These are phyloP conservation scores for Schizothecium vesticola DNA, from an alignment of 495 filamentous ascomycete species.

Conservation along the genomic window DNA sequence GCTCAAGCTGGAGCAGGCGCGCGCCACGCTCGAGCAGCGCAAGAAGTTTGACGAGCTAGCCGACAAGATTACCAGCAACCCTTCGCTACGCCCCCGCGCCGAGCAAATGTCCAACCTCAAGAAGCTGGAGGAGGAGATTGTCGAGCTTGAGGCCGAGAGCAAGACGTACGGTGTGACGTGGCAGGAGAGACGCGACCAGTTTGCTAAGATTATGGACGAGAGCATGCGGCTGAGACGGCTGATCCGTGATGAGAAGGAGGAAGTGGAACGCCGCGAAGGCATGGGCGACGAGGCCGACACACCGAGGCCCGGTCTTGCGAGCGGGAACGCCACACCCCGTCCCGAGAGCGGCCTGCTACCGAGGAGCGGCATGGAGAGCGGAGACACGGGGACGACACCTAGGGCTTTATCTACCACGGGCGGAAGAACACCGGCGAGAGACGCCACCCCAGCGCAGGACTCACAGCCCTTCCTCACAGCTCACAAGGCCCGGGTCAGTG, in stretches of 20 bases:
- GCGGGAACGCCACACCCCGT: slow-evolving; percentile 34
- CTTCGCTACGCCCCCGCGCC: slow-evolving; percentile 69
- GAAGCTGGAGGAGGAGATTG: slow-evolving; percentile 82
- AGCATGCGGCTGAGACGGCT: slow-evolving; percentile 75
- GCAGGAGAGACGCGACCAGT: slow-evolving; percentile 80
- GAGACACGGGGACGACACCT: slow-evolving; percentile 42
- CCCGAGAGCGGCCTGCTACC: slow-evolving; percentile 35
- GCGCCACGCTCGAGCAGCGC: slow-evolving; percentile 66
- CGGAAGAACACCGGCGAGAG: slow-evolving; percentile 62
- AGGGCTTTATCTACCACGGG: slow-evolving; percentile 43
- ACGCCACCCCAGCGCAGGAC: slow-evolving; percentile 33
- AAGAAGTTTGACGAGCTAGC: slow-evolving; percentile 82
- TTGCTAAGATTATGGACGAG: slow-evolving; percentile 86
- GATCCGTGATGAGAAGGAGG: slow-evolving; percentile 95
- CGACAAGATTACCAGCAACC: slow-evolving; percentile 81
- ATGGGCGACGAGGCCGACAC: slow-evolving; percentile 66
- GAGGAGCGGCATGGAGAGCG: slow-evolving; percentile 34
- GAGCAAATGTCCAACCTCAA: slow-evolving; percentile 74
- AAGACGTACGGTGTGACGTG: slow-evolving; percentile 76
- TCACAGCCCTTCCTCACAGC: slow-evolving; percentile 31
- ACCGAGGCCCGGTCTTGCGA: slow-evolving; percentile 35
- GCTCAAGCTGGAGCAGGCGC: slow-evolving; percentile 66
- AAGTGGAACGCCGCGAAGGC: slow-evolving; percentile 65
- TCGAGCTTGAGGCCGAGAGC: slow-evolving; percentile 78
- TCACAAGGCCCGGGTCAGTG: slow-evolving; percentile 29